Evolutionary conservation across 2,329 filamentous ascomycete genomes (phyloP), one percentile per base, ranked within the genome.

Genomic region (Acephala macrosclerotiorum): DNA sequence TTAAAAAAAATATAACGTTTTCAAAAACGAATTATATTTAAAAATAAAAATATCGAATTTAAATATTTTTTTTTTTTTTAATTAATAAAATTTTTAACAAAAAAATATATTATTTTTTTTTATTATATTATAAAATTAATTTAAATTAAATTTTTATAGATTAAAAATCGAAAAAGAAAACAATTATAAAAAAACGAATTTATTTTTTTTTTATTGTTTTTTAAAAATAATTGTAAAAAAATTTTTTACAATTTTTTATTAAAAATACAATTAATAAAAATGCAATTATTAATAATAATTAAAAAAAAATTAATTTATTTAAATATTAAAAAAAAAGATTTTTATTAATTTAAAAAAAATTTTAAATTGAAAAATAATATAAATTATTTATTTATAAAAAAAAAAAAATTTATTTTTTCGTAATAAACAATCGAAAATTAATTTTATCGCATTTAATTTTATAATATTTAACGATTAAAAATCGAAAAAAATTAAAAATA

Each of bases 401-500:
- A 74, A 67, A 74, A 73, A 55, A n/a, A 73, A 63, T 49, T 69
- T 70, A 63, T 73, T 72, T 61, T 64, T 76, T 66, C 59, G 63
- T 36, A 65, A 73, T 33, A 78, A 76, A 68, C 68, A 72, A 69
- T 76, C 71, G 25, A 66, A 73, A 60, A 58, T 18, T 47, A 18
- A 18, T 56, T 71, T 68, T 66, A 38, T 58, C 42, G 33, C 40
- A 25, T 45, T 61, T 29, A 74, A 66, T 66, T 73, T 74, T 66
- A 58, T 60, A 45, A 80, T 76, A 26, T 74, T 78, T 12, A 80
- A 77, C 67, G 77, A 81, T 71, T 73, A 80, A 72, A 79, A 71
- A 74, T 75, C 74, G 65, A 76, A 76, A 49, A 78, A 79, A 63
- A 75, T 73, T 70, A 81, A 80, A 73, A 80, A 74, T 71, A 71